These are phyloP conservation scores for Phlebiopsis gigantea DNA, from an alignment of 768 basidiomycete genomes.

Conservation along the genomic window DNA sequence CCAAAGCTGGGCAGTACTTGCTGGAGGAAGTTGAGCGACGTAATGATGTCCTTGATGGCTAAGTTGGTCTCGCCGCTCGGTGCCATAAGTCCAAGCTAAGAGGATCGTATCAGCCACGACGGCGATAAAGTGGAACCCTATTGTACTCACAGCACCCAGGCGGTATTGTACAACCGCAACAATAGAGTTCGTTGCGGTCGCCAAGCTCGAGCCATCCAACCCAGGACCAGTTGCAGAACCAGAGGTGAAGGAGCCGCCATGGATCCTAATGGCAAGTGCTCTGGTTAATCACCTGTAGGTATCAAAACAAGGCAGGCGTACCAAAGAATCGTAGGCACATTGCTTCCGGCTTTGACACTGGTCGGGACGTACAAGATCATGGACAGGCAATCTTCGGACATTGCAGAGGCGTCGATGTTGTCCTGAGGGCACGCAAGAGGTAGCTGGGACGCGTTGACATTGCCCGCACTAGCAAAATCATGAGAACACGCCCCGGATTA, in stretches of 20 bases:
- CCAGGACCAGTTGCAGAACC: constrained; percentile 71
- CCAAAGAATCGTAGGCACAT: constrained; percentile 58
- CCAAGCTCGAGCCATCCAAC: constrained; percentile 74
- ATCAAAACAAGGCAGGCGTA: constrained; percentile 25
- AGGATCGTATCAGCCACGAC: constrained; percentile 9
- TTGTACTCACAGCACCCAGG: constrained; percentile 58
- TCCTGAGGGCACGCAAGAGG: constrained; percentile 74
- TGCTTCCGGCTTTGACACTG: constrained; percentile 23
- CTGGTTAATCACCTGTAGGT: not conserved
- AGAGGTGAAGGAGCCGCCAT: constrained; percentile 74
- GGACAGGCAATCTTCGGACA: constrained; percentile 77
- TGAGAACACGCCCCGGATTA: not conserved
- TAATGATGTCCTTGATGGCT: constrained; percentile 63
- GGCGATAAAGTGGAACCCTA: not conserved
- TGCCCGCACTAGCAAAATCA: constrained; percentile 37
- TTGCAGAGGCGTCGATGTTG: constrained; percentile 40
- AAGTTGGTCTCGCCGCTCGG: constrained; percentile 69
- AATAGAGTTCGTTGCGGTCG: constrained; percentile 64
- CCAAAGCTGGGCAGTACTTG: constrained; percentile 58
- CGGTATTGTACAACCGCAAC: constrained; percentile 84
- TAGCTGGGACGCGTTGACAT: constrained; percentile 45
- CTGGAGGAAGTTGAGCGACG: constrained; percentile 58
- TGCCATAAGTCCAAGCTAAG: constrained; percentile 70
- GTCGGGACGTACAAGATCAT: constrained; percentile 69
- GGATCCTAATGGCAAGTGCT: constrained; percentile 48